Conservation (phyloP, 1,139 yeast genomes). For the Suhomyces coccinellae region DNA sequence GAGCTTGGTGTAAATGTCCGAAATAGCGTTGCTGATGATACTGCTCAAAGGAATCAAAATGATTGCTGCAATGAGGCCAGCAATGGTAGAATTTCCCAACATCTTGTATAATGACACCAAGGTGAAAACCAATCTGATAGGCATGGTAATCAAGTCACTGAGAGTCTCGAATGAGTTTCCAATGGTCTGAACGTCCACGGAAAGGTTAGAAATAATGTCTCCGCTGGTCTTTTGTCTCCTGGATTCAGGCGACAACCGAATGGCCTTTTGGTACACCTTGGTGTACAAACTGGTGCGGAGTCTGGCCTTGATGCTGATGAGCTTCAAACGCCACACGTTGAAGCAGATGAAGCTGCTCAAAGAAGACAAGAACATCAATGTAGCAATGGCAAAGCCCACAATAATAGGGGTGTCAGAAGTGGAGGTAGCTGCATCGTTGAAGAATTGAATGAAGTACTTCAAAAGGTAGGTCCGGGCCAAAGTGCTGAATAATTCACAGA, state of each 20-base stretch:
- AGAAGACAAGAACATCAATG: constrained; percentile 27
- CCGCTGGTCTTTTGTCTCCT: constrained; percentile 42
- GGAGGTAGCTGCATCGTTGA: constrained; percentile 18
- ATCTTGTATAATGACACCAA: constrained; percentile 30
- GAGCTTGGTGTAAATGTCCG: constrained; percentile 24
- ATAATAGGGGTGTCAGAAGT: constrained; percentile 22
- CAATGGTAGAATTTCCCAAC: constrained; percentile 36
- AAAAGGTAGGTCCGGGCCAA: constrained; percentile 35
- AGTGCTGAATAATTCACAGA: constrained; percentile 23
- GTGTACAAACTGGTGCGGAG: constrained; percentile 29
- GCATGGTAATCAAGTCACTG: constrained; percentile 30
- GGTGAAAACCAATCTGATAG: constrained; percentile 31
- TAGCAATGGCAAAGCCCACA: constrained; percentile 33
- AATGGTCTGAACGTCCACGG: constrained; percentile 37
- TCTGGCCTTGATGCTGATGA: constrained; percentile 20
- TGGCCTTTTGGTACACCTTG: constrained; percentile 35
- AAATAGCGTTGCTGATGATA: constrained; percentile 30
- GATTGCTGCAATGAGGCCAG: constrained; percentile 36
- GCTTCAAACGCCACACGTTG: constrained; percentile 26
- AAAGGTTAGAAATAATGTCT: constrained; percentile 40
- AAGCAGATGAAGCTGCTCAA: constrained; percentile 27
- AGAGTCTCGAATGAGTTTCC: constrained; percentile 26
- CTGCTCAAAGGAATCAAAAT: constrained; percentile 38
- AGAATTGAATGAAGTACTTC: constrained; percentile 32
- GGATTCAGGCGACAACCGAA: constrained; percentile 38